Base-by-base conservation (phyloP, 306 rosid species). In the Carpinus fangiana region DNA sequence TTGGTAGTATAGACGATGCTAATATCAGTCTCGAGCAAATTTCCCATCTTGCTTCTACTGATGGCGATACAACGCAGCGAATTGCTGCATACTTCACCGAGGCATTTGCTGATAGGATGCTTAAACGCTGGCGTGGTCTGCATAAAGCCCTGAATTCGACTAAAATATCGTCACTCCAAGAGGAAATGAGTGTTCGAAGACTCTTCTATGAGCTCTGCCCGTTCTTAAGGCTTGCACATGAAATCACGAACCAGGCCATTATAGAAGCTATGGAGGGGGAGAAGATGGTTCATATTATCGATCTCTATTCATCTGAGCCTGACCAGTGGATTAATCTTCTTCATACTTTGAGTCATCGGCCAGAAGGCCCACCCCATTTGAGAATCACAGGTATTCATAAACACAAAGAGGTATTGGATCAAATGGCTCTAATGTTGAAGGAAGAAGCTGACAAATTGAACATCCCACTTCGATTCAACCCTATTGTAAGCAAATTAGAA, bases 351-450 rank as follows among this genome's bases (percentile, higher is more conserved):
- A 89, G 80, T 70, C 76, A 83, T 31, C 86, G 97, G 7, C 89
- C 74, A 1, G 98, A 87, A 41, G 95, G 97, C 9, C 97, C 95
- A 1, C 98, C 97, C 1, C 91, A 89, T 74, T 51, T 94, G 84
- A 88, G 87, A 52, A 94, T 94, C 45, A 94, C 98, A 0, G 92
- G 93, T n/a, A 90, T 92, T 84, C 90, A 94, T 77, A 91, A 87
- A 67, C 87, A 84, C 43, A 86, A 86, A 38, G 92, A 92, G 48
- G 91, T 92, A 8, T 69, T 94, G 26, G 97, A 92, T 5, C 91
- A 94, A 78, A 81, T 94, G 92, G 86, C 81, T 1, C 68, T 82
- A 68, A 80, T 81, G 48, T 81, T 94, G 69, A 89, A 77, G 21
- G 62, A 81, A 69, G 97, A 92, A 83, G 98, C 98, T 2, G 96